Percentiles rank a stretch among this genome's conserved stretches.
These are phyloP conservation scores for Penicillium turbatum DNA, from an alignment of 495 filamentous ascomycete species.

Conservation along the genomic window DNA sequence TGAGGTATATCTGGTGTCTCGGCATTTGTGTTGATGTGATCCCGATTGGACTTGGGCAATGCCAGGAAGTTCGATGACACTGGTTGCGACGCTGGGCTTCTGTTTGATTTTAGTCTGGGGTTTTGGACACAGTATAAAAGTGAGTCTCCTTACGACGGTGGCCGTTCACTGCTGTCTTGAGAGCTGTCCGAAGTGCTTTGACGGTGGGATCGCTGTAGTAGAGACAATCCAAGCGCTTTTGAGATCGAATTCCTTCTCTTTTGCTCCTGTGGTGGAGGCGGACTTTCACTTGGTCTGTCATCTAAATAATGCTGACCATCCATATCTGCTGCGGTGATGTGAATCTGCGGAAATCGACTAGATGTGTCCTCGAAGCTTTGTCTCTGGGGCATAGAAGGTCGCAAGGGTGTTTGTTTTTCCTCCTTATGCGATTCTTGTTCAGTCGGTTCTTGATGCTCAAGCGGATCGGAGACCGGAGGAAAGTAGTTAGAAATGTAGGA, in stretches of 20 bases:
- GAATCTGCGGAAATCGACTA: slow-evolving; percentile 28
- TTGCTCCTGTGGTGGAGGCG: slow-evolving; percentile 13
- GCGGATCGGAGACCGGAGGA: slow-evolving; percentile 5
- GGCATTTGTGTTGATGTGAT: slow-evolving; percentile 22
- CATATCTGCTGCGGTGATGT: slow-evolving; percentile 28
- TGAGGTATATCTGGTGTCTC: slow-evolving; percentile 28
- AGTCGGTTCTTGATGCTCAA: background rate
- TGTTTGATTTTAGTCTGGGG: background rate
- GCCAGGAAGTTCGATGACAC: slow-evolving; percentile 23
- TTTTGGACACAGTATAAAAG: background rate
- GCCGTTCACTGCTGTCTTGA: slow-evolving; percentile 16
- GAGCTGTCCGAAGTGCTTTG: slow-evolving; percentile 19
- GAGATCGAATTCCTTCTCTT: slow-evolving; percentile 4
- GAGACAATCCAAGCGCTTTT: slow-evolving; percentile 12
- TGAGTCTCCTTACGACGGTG: slow-evolving; percentile 16
- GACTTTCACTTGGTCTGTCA: slow-evolving; percentile 18
- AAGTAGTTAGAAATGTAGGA: slow-evolving; percentile 22
- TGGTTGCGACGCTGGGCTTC: slow-evolving; percentile 18
- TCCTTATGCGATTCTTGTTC: background rate
- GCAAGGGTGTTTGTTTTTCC: slow-evolving; percentile 11
- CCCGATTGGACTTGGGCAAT: slow-evolving; percentile 25
- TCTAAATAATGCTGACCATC: slow-evolving; percentile 21
- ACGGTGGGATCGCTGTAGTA: slow-evolving; percentile 11
- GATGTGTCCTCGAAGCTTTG: slow-evolving; percentile 23
- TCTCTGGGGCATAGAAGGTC: slow-evolving; percentile 22